A percentile compares a stretch with the other conserved stretches of the same genome.
phyloP scores from a whole-genome alignment of 805 yeast species.

The Pichia kluyveri region DNA sequence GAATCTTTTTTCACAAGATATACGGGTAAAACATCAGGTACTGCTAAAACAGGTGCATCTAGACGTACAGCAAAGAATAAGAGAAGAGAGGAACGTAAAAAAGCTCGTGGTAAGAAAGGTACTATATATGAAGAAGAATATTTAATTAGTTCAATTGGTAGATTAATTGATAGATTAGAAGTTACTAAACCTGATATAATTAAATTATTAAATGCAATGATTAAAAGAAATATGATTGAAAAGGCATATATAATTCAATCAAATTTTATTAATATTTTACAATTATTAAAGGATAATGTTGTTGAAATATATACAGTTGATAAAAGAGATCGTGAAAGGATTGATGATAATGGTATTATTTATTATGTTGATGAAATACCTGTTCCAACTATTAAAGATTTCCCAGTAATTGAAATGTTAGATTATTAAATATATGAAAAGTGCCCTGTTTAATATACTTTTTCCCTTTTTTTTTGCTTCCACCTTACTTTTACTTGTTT shows the following conservation, averaged over 20 bases:
- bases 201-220: slow-evolving; percentile 62
- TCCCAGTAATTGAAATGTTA: slow-evolving; percentile 47
- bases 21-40: slow-evolving; percentile 92
- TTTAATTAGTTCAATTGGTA: slow-evolving; percentile 76
- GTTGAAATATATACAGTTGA: slow-evolving; percentile 73
- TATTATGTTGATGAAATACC: slow-evolving; percentile 73
- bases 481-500: too few species aligned
- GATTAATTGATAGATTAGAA: slow-evolving; percentile 74
- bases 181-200: slow-evolving; percentile 69
- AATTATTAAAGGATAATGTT: slow-evolving; percentile 48
- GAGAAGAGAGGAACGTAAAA: slow-evolving; percentile 91
- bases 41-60: slow-evolving; percentile 94
- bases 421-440: slow-evolving; percentile 37
- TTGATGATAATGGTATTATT: slow-evolving; percentile 81
- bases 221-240: slow-evolving; percentile 62
- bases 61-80: slow-evolving; percentile 86
- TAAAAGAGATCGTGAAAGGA: slow-evolving; percentile 80
- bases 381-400: slow-evolving; percentile 53
- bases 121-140: slow-evolving; percentile 97
- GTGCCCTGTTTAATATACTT: too few species aligned
- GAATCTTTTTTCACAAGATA: slow-evolving; percentile 92
- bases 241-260: slow-evolving; percentile 79
- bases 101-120: slow-evolving; percentile 96
- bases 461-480: too few species aligned
- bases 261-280: slow-evolving; percentile 48